These are phyloP conservation scores for Ramularia endophylla DNA, from an alignment of 2,329 filamentous ascomycete genomes.

Conservation along the genomic window DNA sequence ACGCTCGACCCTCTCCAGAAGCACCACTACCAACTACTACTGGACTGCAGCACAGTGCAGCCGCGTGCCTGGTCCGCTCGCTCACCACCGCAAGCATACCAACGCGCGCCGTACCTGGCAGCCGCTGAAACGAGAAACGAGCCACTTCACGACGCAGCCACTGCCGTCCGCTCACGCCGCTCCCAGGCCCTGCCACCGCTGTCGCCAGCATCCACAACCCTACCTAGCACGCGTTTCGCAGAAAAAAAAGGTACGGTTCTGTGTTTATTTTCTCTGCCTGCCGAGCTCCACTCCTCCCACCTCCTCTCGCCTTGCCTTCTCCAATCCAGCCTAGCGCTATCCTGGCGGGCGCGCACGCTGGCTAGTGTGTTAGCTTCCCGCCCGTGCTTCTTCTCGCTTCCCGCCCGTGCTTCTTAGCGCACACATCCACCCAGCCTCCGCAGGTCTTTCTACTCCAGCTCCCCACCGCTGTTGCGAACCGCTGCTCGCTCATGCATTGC, in stretches of 20 bases:
- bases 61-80: constrained; percentile 1
- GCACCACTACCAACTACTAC: too few relatives aligned
- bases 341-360: constrained; percentile 11
- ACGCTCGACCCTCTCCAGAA: neutral
- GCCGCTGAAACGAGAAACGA: constrained; percentile 14
- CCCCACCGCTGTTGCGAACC: constrained; percentile 27
- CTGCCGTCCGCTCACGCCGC: neutral
- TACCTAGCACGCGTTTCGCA: too few relatives aligned
- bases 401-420: constrained; percentile 16
- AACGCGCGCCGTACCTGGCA: constrained; percentile 16
- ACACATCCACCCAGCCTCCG: constrained; percentile 26
- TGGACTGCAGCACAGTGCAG: constrained; percentile 5
- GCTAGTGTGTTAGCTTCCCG: constrained; percentile 9
- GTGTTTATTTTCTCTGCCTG: constrained; percentile 5
- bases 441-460: constrained; percentile 22
- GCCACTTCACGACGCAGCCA: constrained; percentile 1
- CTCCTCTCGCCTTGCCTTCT: constrained; percentile 14
- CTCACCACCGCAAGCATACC: too few relatives aligned
- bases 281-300: constrained; percentile 13
- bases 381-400: constrained; percentile 13
- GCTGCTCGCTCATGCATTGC: constrained; percentile 31
- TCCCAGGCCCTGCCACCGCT: neutral
- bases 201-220: constrained; percentile 2
- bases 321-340: constrained; percentile 15
- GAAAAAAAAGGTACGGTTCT: constrained; percentile 7